phyloP scores from a whole-genome alignment of 2,329 filamentous ascomycete species.

The Penicillium sp. region DNA sequence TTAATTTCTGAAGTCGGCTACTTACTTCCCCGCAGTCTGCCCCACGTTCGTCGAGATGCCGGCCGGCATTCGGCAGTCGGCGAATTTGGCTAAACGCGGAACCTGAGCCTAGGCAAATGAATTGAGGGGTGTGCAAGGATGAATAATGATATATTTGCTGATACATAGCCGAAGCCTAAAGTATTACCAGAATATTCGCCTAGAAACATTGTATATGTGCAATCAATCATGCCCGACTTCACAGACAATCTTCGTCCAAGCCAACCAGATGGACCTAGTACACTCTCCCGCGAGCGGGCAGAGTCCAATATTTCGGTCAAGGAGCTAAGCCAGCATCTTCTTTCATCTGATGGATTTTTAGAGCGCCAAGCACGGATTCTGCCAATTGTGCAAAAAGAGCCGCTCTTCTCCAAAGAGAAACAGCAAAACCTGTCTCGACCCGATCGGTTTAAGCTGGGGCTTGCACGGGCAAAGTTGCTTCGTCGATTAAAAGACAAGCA shows the following conservation, averaged over 20 bases:
- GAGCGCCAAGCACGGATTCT: constrained; percentile 53
- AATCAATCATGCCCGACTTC: constrained; percentile 52
- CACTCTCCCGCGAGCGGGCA: constrained; percentile 51
- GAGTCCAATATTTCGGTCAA: constrained; percentile 50
- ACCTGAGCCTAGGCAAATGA: constrained; percentile 3
- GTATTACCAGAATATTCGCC: background rate
- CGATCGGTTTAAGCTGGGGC: constrained; percentile 57
- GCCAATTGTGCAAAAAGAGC: constrained; percentile 50
- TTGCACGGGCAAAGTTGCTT: constrained; percentile 57
- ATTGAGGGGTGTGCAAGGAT: background rate
- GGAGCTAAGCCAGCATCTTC: constrained; percentile 52
- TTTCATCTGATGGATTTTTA: constrained; percentile 54
- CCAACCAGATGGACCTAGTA: constrained; percentile 50
- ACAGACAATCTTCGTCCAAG: constrained; percentile 54
- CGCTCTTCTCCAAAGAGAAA: constrained; percentile 55
- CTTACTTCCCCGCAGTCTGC: constrained; percentile 21
- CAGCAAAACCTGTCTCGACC: constrained; percentile 57
- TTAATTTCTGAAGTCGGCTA: constrained; percentile 19
- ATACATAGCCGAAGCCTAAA: background rate
- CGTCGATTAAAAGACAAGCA: constrained; percentile 51
- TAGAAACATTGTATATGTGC: background rate
- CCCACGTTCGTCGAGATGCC: constrained; percentile 9
- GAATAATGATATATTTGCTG: background rate
- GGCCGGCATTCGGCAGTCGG: constrained; percentile 26
- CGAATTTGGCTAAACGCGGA: constrained; percentile 5